Evolutionary conservation across 1,284 basidiomycete genomes (phyloP).

Genomic region (Ceratobasidium sp.): DNA sequence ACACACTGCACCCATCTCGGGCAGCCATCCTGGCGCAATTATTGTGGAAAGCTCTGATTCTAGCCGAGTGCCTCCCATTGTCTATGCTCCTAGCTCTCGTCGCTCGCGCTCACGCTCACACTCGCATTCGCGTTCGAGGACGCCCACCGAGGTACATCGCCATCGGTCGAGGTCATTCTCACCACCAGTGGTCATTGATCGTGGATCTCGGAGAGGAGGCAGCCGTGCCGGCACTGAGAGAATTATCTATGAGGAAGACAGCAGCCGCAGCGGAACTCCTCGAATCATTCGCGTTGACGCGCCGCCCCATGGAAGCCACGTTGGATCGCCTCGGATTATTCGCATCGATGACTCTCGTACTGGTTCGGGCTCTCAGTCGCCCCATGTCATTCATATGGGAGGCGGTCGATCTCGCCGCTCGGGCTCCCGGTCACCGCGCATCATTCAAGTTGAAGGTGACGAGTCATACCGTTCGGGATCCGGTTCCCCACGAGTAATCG

Average conservation of each 20-base stretch:
- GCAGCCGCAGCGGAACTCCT: conserved; percentile 3
- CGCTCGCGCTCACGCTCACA: not conserved
- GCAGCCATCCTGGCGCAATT: not conserved
- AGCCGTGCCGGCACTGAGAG: not conserved
- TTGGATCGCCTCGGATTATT: not conserved
- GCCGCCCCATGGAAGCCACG: not conserved
- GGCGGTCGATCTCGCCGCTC: not conserved
- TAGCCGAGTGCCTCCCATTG: not conserved
- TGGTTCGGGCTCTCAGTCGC: conserved; percentile 6
- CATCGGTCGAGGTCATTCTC: conserved; percentile 15
- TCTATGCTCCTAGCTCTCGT: not conserved
- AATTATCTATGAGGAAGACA: not conserved
- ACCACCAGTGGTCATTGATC: conserved; percentile 1
- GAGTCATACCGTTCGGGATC: not conserved
- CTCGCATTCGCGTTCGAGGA: no score
- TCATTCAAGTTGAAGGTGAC: not conserved
- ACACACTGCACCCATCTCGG: conserved; percentile 11
- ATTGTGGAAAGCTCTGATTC: conserved; percentile 18
- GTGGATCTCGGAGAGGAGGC: not conserved
- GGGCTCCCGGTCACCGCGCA: not conserved
- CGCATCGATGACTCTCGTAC: not conserved
- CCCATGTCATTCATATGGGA: not conserved
- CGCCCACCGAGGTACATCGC: not conserved
- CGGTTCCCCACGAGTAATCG: not conserved
- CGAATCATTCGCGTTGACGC: conserved; percentile 4